Percentiles rank a stretch among this genome's conserved stretches.
Evolutionary conservation across 208 protist species (phyloP).

Genomic region (Acanthamoeba castellanii): DNA sequence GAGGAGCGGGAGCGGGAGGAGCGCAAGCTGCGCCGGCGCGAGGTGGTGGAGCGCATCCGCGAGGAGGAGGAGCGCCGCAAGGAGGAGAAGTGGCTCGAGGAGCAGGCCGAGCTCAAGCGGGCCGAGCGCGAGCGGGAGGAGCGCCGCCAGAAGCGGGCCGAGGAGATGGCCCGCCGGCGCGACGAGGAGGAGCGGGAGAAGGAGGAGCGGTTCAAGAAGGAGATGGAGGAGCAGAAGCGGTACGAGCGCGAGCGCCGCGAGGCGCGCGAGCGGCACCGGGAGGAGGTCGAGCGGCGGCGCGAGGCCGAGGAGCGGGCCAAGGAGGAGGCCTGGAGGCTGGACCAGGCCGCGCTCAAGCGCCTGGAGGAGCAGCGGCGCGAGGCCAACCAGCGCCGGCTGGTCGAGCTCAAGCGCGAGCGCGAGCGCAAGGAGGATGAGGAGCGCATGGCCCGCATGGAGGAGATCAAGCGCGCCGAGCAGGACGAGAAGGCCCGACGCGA

Average conservation of each 20-base stretch:
- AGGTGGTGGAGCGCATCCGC: slow-evolving; percentile 1
- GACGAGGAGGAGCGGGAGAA: slow-evolving; percentile 62
- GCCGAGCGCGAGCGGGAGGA: background rate
- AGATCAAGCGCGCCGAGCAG: slow-evolving; percentile 41
- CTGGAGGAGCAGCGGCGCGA: slow-evolving; percentile 4
- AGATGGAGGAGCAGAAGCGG: slow-evolving; percentile 25
- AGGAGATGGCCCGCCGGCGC: background rate
- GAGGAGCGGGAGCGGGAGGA: slow-evolving; percentile 49
- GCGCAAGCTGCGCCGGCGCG: background rate
- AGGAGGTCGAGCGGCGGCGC: slow-evolving; percentile 20
- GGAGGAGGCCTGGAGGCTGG: slow-evolving; percentile 4
- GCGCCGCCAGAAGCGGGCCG: background rate
- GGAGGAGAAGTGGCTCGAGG: slow-evolving; percentile 29
- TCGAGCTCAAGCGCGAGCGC: slow-evolving; percentile 37
- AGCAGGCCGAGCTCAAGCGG: slow-evolving; percentile 42
- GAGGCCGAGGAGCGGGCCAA: slow-evolving; percentile 59
- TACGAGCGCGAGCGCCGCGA: background rate
- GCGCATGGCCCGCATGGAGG: slow-evolving; percentile 39
- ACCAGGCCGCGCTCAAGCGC: slow-evolving; percentile 29
- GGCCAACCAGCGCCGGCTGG: background rate
- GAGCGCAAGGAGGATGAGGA: slow-evolving; percentile 55
- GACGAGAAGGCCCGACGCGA: background rate
- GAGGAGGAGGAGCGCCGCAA: slow-evolving; percentile 62
- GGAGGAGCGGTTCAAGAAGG: slow-evolving; percentile 34
- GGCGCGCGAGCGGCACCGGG: background rate